Base-by-base conservation (phyloP, 2,329 filamentous ascomycete genomes). In the Lecanicillium sp. region DNA sequence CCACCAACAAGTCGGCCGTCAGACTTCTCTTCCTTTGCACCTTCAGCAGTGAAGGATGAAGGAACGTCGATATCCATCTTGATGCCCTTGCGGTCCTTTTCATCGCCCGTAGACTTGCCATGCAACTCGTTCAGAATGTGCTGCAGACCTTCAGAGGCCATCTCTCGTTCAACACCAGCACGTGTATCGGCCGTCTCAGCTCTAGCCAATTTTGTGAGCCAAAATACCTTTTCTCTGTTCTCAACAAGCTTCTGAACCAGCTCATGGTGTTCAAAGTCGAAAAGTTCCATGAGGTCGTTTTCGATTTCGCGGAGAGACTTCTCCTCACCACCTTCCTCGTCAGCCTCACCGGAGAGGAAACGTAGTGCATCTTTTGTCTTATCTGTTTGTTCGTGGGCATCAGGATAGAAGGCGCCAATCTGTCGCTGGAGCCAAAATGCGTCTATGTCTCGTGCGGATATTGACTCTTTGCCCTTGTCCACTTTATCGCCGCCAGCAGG, bases 251-350 rank as follows among this genome's bases (percentile, higher is more conserved):
- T 90, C 47, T 86, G 82, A 18, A 96, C 92, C 39, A 95, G 73
- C 47, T 95, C 88, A 44, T 94, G 87, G 54, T 95, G 85, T 52
- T 96, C 90, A 53, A 94, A 98, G 53, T 98, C 92, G 51, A 98
- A 96, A 0, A 98, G 74, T 52, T 95, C 92, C 85, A 96, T 96
- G 42, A 98, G 71, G 46, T 98, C 92, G 59, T 98, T 98, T 55
- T 98, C 92, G 40, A 96, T 89, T 54, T 98, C 90, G 52, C 90
- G 81, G 20, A 96, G 69, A 12, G 85, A 75, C 59, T 85, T 89
- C 53, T 94, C 87, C 43, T 90, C 82, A 13, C 83, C 88, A 40
- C 84, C 82, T 36, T 63, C 59, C 50, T 80, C 75, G 16, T 80
- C 83, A 3, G 80, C 73, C 45, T 83, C 73, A 32, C 85, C 88